A percentile compares a stretch with the other conserved stretches of the same genome.
phyloP scores from a whole-genome alignment of 371 early-diverging fungal genomes.

The Apophysomyces variabilis region DNA sequence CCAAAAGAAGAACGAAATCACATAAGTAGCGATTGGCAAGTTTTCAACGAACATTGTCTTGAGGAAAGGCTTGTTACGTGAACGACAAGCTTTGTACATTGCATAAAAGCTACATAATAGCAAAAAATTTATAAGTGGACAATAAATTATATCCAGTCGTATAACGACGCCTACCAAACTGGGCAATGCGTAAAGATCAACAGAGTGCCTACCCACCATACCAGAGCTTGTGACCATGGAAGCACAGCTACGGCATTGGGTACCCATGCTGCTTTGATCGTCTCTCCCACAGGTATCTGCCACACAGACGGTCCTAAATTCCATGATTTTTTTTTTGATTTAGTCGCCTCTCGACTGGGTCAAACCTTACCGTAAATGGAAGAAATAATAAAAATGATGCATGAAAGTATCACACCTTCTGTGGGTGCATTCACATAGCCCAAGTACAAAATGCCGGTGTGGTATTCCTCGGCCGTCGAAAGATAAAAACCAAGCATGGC shows the following conservation, averaged over 20 bases:
- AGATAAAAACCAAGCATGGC: slow-evolving; percentile 89
- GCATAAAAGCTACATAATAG: slow-evolving; percentile 40
- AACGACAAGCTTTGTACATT: slow-evolving; percentile 74
- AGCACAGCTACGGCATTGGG: slow-evolving; percentile 41
- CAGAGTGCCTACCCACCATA: slow-evolving; percentile 61
- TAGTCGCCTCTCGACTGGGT: not conserved
- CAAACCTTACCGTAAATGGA: slow-evolving; percentile 58
- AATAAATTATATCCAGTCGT: too few relatives aligned
- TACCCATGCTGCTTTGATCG: slow-evolving; percentile 29
- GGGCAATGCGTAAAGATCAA: slow-evolving; percentile 74
- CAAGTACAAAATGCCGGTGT: slow-evolving; percentile 91
- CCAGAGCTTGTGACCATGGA: slow-evolving; percentile 54
- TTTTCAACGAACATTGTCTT: slow-evolving; percentile 65
- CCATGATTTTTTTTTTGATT: too few relatives aligned
- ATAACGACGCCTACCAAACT: slow-evolving; percentile 50
- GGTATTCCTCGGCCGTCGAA: slow-evolving; percentile 96
- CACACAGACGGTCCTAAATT: slow-evolving; percentile 37
- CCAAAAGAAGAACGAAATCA: slow-evolving; percentile 68
- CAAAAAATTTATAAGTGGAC: not conserved
- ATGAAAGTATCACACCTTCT: slow-evolving; percentile 87
- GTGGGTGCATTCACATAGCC: slow-evolving; percentile 96
- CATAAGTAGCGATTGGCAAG: slow-evolving; percentile 66
- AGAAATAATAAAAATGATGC: slow-evolving; percentile 71
- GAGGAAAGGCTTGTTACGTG: slow-evolving; percentile 62
- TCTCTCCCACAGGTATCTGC: slow-evolving; percentile 27